These are phyloP conservation scores for Pleodorina starrii DNA, from an alignment of 139 green algal species.

Conservation along the genomic window DNA sequence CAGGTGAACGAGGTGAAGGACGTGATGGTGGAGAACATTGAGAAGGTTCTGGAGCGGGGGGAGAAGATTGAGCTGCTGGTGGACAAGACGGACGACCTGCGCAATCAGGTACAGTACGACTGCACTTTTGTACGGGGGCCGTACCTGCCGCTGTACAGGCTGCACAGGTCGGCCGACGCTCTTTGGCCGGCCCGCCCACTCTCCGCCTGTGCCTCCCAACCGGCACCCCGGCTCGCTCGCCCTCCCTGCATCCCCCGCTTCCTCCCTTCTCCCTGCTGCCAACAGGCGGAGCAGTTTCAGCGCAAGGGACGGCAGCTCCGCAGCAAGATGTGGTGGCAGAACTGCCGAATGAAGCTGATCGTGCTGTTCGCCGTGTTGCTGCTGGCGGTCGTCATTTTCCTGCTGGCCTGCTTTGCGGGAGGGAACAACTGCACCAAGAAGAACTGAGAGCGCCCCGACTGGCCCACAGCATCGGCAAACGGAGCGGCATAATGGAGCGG, in stretches of 20 bases:
- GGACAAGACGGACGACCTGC: conserved; percentile 90
- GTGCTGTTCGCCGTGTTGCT: conserved; percentile 62
- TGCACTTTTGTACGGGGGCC: not conserved
- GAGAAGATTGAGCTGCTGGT: conserved; percentile 96
- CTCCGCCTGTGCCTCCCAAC: too few species aligned
- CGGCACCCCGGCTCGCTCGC: too few species aligned
- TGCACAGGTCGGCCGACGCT: too few species aligned
- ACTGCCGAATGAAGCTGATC: conserved; percentile 86
- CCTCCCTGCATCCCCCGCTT: too few species aligned
- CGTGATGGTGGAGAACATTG: conserved; percentile 95
- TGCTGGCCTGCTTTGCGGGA: conserved; percentile 72
- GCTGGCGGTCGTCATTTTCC: conserved; percentile 70
- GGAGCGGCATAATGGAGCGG: too few species aligned
- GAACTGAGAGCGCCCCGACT: too few species aligned
- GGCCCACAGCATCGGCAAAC: too few species aligned
- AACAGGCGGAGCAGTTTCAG: conserved; percentile 76
- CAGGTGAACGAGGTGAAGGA: conserved; percentile 89
- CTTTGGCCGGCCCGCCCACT: too few species aligned
- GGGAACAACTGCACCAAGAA: conserved; percentile 46
- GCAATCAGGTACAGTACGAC: conserved; percentile 52
- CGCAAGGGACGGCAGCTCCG: conserved; percentile 76
- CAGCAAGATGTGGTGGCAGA: conserved; percentile 90
- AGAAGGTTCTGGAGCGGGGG: conserved; percentile 94
- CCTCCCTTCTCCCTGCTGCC: not conserved
- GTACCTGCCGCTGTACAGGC: too few species aligned